A percentile compares a stretch with the other conserved stretches of the same genome.
phyloP scores from a whole-genome alignment of 2,329 filamentous ascomycete genomes.

The Drechslerella dactyloides region DNA sequence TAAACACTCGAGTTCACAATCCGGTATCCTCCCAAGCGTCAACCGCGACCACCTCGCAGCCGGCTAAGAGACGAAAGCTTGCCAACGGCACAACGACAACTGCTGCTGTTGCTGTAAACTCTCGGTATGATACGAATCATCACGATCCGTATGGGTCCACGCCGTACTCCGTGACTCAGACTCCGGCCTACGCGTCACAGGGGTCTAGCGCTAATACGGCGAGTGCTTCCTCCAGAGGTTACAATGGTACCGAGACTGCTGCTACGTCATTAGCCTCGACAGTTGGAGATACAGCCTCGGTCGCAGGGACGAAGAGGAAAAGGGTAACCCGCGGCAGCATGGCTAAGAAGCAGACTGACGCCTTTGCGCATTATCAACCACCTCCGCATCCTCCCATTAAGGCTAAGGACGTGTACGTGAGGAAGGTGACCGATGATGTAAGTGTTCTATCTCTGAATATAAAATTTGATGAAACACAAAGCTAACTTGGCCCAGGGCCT shows the following conservation, averaged over 20 bases:
- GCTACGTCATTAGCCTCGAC: slow-evolving; percentile 80
- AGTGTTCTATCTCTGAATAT: slow-evolving; percentile 55
- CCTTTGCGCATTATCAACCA: slow-evolving; percentile 79
- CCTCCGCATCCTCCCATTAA: slow-evolving; percentile 90
- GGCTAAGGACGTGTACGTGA: slow-evolving; percentile 75
- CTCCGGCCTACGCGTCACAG: slow-evolving; percentile 50
- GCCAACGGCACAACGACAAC: slow-evolving; percentile 21
- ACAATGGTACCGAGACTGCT: slow-evolving; percentile 65
- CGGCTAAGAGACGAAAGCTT: slow-evolving; percentile 55
- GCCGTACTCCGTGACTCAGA: slow-evolving; percentile 51
- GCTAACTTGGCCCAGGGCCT: slow-evolving; percentile 21
- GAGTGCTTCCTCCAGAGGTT: slow-evolving; percentile 51
- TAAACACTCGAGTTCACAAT: slow-evolving; percentile 57
- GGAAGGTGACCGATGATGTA: slow-evolving; percentile 67
- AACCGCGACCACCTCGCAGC: slow-evolving; percentile 56
- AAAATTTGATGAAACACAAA: slow-evolving; percentile 14
- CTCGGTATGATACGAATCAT: slow-evolving; percentile 51
- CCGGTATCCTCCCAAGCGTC: slow-evolving; percentile 56
- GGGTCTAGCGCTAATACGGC: slow-evolving; percentile 52
- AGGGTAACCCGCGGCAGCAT: slow-evolving; percentile 63
- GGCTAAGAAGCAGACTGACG: slow-evolving; percentile 68
- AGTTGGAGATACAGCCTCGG: slow-evolving; percentile 55
- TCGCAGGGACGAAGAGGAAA: slow-evolving; percentile 85
- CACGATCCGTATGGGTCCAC: slow-evolving; percentile 50
- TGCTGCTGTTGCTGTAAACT: slow-evolving; percentile 33